These are phyloP conservation scores for Tulasnella sp. DNA, from an alignment of 768 basidiomycete species.

Conservation along the genomic window DNA sequence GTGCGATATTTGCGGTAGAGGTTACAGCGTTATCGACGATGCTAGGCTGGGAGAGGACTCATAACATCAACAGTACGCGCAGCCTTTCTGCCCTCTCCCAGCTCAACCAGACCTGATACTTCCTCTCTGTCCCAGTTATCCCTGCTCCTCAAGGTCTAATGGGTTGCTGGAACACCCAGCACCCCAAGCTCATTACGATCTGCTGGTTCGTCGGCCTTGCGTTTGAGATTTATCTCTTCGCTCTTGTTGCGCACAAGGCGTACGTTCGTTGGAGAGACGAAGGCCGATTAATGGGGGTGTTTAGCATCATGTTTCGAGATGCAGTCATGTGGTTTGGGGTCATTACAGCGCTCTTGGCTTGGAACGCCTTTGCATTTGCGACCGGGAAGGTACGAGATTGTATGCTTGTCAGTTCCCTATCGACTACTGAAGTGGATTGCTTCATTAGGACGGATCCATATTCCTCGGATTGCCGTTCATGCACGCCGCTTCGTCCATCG, in stretches of 20 bases:
- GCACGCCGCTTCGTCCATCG: slow-evolving; percentile 21
- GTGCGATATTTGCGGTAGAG: slow-evolving; percentile 13
- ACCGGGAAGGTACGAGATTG: neutral
- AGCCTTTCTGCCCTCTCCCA: neutral
- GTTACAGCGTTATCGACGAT: slow-evolving; percentile 13
- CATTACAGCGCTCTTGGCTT: slow-evolving; percentile 16
- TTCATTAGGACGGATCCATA: slow-evolving; percentile 9
- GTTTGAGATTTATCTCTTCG: slow-evolving; percentile 18
- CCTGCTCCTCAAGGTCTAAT: neutral
- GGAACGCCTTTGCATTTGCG: slow-evolving; percentile 19
- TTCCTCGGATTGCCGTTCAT: slow-evolving; percentile 24
- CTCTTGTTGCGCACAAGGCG: slow-evolving; percentile 20
- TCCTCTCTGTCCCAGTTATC: neutral
- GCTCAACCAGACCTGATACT: too few relatives aligned
- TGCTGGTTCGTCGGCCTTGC: slow-evolving; percentile 23
- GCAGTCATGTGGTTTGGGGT: slow-evolving; percentile 21
- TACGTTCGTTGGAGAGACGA: slow-evolving; percentile 5
- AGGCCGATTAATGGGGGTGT: slow-evolving; percentile 20
- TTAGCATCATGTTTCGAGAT: slow-evolving; percentile 23
- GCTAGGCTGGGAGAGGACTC: neutral
- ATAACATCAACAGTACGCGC: neutral
- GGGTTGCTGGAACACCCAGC: slow-evolving; percentile 24
- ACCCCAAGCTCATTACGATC: neutral
- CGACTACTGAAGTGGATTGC: neutral
- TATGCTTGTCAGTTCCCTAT: neutral